Conservation (phyloP, 2,329 filamentous ascomycete genomes). For the Trichoderma sp. region DNA sequence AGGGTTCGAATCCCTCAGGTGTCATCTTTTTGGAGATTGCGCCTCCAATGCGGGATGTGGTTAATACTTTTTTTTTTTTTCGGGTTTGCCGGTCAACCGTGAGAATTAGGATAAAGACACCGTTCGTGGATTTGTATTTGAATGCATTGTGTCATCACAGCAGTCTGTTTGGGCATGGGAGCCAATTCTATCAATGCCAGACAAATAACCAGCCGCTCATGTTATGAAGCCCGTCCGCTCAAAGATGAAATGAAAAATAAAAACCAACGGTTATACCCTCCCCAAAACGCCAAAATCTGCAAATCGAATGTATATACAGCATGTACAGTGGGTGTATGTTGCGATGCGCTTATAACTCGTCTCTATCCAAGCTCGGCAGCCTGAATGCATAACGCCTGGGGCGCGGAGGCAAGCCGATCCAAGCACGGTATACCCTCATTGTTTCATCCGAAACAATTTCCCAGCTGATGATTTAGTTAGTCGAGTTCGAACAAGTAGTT, state of each 20-base stretch:
- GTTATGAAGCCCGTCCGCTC: not conserved
- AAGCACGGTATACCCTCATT: conserved; percentile 48
- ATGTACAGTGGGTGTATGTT: conserved; percentile 2
- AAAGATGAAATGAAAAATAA: not conserved
- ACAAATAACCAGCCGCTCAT: not conserved
- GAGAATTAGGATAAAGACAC: not conserved
- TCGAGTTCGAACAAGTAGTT: not conserved
- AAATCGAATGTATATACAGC: conserved; percentile 12
- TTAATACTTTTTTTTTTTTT: not conserved
- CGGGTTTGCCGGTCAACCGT: not conserved
- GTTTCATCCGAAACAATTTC: conserved; percentile 46
- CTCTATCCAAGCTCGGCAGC: conserved; percentile 42
- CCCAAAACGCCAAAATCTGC: conserved; percentile 8
- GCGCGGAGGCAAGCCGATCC: conserved; percentile 51
- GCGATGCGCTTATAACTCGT: conserved; percentile 45
- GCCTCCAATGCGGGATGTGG: not conserved
- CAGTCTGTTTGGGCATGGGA: not conserved
- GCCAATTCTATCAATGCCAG: not conserved
- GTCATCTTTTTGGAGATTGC: conserved; percentile 23
- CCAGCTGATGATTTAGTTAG: conserved; percentile 35
- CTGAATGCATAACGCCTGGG: conserved; percentile 49
- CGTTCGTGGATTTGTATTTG: not conserved
- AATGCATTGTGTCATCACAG: not conserved
- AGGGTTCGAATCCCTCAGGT: conserved; percentile 36
- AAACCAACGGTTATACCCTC: not conserved